Evolutionary conservation across 495 filamentous ascomycete genomes (phyloP).

Genomic region (Podospora bellae-mahoneyi): DNA sequence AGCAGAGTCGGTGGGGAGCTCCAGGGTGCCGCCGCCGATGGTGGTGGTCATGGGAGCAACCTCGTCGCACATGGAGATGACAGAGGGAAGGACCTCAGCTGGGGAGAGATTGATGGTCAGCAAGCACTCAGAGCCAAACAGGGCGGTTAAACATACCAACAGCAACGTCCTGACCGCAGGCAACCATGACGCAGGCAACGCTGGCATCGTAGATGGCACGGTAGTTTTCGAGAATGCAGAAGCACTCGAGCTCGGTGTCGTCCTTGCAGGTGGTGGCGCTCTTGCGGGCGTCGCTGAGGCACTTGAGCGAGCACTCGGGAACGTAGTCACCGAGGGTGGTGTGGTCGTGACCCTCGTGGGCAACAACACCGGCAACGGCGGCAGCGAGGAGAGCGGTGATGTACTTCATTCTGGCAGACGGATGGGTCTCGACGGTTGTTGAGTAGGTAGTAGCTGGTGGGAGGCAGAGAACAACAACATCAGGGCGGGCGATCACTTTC

Average conservation of each 20-base stretch:
- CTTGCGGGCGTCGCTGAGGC: constrained; percentile 22
- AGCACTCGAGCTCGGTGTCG: constrained; percentile 24
- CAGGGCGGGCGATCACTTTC: neutral
- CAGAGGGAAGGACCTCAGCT: constrained; percentile 27
- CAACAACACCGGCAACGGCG: constrained; percentile 14
- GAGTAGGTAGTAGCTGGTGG: neutral
- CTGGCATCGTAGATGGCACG: constrained; percentile 24
- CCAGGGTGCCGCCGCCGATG: constrained; percentile 1
- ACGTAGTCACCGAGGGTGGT: constrained; percentile 16
- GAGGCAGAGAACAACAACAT: neutral
- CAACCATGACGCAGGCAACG: constrained; percentile 25
- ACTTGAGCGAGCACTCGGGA: constrained; percentile 26
- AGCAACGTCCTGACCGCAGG: constrained; percentile 23
- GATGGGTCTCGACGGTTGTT: neutral
- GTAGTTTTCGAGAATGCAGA: constrained; percentile 29
- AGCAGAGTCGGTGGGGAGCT: neutral
- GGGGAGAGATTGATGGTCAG: neutral
- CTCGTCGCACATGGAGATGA: constrained; percentile 21
- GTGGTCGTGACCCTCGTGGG: constrained; percentile 4
- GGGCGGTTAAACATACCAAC: constrained; percentile 9
- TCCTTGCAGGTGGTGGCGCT: constrained; percentile 22
- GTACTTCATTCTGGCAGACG: constrained; percentile 23
- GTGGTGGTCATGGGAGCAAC: constrained; percentile 11
- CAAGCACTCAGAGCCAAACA: neutral
- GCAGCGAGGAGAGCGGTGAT: constrained; percentile 15